Conservation (phyloP, 2,329 filamentous ascomycete genomes). For the Cladosporium velox region DNA sequence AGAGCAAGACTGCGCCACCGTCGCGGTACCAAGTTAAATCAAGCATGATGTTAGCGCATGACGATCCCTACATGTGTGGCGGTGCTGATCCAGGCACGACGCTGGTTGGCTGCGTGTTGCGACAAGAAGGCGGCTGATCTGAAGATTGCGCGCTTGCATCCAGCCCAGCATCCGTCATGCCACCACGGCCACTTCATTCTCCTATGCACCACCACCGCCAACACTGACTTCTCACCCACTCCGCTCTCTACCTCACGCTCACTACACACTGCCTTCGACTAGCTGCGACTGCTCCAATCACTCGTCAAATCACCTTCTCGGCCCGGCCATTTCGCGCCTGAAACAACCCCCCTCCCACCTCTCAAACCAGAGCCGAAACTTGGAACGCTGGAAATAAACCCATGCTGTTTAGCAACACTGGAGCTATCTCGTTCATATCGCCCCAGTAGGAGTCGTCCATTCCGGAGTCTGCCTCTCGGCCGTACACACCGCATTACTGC, state of each 20-base stretch:
- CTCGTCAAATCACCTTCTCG: neutral
- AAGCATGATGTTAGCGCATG: neutral
- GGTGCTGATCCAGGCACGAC: neutral
- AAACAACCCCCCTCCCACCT: slow-evolving; percentile 6
- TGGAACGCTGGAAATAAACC: neutral
- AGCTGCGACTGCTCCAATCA: neutral
- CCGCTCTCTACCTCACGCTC: neutral
- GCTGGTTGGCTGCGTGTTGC: slow-evolving; percentile 3
- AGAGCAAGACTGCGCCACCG: neutral
- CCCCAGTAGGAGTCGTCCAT: neutral
- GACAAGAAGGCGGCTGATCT: slow-evolving; percentile 7
- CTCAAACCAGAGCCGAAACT: slow-evolving; percentile 2
- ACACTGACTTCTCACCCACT: neutral
- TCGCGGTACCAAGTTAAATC: neutral
- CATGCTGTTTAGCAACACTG: neutral
- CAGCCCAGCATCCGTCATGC: neutral
- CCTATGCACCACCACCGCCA: neutral
- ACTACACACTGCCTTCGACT: neutral
- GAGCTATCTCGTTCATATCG: neutral
- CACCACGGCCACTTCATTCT: neutral
- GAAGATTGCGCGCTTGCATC: slow-evolving; percentile 5
- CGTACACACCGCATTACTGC: neutral
- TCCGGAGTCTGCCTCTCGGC: neutral
- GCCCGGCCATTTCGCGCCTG: neutral
- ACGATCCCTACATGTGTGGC: neutral